phyloP scores from a whole-genome alignment of 345 rosid species.

The Syzygium jambos region DNA sequence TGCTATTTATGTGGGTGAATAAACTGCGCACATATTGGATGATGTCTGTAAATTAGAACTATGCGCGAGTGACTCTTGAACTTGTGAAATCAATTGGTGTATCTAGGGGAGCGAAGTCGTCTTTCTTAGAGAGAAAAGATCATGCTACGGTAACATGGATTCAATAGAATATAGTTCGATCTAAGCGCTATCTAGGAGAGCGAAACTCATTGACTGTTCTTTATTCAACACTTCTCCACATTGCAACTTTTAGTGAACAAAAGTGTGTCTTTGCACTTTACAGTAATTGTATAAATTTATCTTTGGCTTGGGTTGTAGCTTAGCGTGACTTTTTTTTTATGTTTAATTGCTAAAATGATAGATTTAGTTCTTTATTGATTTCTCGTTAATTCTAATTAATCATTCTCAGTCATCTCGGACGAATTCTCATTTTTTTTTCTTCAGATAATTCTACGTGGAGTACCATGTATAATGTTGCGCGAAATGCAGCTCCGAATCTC shows the following conservation, averaged over 20 bases:
- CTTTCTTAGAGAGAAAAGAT: background rate
- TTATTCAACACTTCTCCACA: background rate
- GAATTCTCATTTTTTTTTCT: background rate
- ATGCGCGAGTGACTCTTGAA: background rate
- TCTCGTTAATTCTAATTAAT: background rate
- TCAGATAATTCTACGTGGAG: background rate
- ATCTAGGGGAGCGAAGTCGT: background rate
- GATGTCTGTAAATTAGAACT: background rate
- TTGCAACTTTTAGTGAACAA: background rate
- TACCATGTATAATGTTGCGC: background rate
- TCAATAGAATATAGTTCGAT: background rate
- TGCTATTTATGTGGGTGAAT: background rate
- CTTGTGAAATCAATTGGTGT: background rate
- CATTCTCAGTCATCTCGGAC: background rate
- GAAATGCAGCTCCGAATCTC: rapidly evolving
- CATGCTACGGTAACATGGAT: background rate
- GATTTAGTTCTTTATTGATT: background rate
- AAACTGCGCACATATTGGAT: background rate
- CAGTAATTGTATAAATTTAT: background rate
- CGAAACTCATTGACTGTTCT: background rate
- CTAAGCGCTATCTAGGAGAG: background rate
- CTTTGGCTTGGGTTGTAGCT: background rate
- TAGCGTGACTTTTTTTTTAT: background rate
- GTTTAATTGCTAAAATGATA: background rate
- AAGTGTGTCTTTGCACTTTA: background rate